Base-by-base conservation (phyloP, 768 basidiomycete species). In the Infundibulicybe gibba region DNA sequence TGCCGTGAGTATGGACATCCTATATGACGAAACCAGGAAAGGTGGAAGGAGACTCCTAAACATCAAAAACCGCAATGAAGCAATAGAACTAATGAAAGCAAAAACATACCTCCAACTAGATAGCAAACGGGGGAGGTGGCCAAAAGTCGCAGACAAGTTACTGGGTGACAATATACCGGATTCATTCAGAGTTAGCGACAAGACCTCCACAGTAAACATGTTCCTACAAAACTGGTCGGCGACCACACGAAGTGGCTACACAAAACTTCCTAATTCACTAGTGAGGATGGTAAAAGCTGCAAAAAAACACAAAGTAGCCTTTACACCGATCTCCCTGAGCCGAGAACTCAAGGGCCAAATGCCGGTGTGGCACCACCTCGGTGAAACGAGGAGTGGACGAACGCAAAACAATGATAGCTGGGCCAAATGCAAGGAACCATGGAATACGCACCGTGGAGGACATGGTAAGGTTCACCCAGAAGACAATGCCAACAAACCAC, bases 311-410 rank as follows among this genome's bases (percentile, higher is more conserved):
- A 44, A 51, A 0, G 13, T 61, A 0, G 14, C 40, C 0, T 44
- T 59, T 2, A 54, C 62, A 16, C 49, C 55, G 1, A 25, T 43
- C 9, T 44, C 32, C 0, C 51, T 58, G 17, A 35, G 48, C 1
- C 25, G 40, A 32, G 41, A 56, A 0, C 39, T 57, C 1, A 47
- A 45, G n/a, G 10, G 40, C 9, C 3, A 49, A 12, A 56, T 59
- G 47, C 64, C 69, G 15, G 58, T 68, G 0, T 70, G 64, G 66
- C 54, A 61, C 48, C 69, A 70, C 47, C 44, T 20, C 2, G 56
- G 49, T 13, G 50, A 25, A 16, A 48, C 50, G 6, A 5, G 25
- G 2, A 31, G 35, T 12, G 51, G 32, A 5, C 34, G 47, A 2
- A 4, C 12, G 0, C 30, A 42, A 5, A 50, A 47, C 14, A 41